A percentile compares a stretch with the other conserved stretches of the same genome.
Conservation (phyloP, 140 eudicot species). For the Stevia rebaudiana region DNA sequence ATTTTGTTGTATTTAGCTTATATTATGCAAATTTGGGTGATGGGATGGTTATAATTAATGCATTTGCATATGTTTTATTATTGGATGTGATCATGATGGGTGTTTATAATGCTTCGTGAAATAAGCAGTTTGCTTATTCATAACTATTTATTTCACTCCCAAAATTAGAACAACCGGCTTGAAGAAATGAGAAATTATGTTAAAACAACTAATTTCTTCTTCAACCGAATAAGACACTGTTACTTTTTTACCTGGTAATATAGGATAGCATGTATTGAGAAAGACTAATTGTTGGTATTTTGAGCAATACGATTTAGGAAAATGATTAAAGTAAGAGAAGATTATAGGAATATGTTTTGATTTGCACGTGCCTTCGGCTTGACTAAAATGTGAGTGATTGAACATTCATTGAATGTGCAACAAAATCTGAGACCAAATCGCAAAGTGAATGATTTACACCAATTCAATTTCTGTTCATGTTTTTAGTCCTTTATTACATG, state of each 20-base stretch:
- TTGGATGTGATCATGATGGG: not conserved
- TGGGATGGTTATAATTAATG: not conserved
- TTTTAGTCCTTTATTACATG: no score
- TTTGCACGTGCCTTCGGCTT: constrained; percentile 11
- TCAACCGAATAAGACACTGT: not conserved
- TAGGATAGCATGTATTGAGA: not conserved
- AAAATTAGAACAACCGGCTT: not conserved
- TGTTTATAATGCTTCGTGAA: not conserved
- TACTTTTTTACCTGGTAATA: not conserved
- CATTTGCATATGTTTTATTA: not conserved
- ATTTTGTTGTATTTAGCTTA: not conserved
- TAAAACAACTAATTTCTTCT: not conserved
- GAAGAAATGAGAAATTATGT: not conserved
- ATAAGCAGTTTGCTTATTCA: not conserved
- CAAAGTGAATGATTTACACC: constrained; percentile 18
- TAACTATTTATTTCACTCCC: not conserved
- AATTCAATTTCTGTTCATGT: no score
- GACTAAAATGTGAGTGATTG: constrained; percentile 10
- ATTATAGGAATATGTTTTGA: constrained; percentile 14
- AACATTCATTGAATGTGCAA: constrained; percentile 16
- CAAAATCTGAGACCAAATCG: constrained; percentile 9
- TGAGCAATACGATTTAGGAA: not conserved
- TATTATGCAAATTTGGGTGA: not conserved
- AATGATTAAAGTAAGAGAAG: not conserved
- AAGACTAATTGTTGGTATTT: not conserved